Conservation (phyloP, 495 filamentous ascomycete species). For the Acidomyces sp. region DNA sequence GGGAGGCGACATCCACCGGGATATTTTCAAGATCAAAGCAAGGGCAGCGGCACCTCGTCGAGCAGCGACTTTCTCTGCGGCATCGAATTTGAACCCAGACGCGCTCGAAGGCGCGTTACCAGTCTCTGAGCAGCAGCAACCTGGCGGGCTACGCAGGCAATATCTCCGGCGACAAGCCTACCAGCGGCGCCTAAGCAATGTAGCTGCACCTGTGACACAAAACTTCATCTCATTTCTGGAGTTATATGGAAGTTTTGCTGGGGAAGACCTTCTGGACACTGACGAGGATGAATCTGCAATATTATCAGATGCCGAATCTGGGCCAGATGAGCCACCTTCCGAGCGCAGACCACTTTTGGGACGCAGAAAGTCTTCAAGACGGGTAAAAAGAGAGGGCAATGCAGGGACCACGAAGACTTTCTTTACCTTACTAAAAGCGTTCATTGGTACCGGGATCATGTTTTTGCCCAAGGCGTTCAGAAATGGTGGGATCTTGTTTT, state of each 20-base stretch:
- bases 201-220: conserved; percentile 40
- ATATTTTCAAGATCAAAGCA: conserved; percentile 40
- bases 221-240: conserved; percentile 59
- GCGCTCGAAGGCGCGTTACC: not conserved
- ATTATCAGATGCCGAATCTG: conserved; percentile 31
- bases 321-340: conserved; percentile 22
- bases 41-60: conserved; percentile 36
- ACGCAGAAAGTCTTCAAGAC: conserved; percentile 32
- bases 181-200: conserved; percentile 28
- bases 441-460: conserved; percentile 55
- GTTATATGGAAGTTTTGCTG: conserved; percentile 57
- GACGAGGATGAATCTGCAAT: conserved; percentile 38
- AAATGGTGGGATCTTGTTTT: conserved; percentile 56
- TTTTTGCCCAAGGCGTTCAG: conserved; percentile 55
- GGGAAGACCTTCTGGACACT: conserved; percentile 52
- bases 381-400: conserved; percentile 36
- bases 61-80: conserved; percentile 43
- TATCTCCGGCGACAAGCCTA: conserved; percentile 37
- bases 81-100: conserved; percentile 20
- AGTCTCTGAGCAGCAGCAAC: conserved; percentile 40
- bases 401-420: conserved; percentile 50
- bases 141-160: conserved; percentile 49
- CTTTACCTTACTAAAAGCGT: conserved; percentile 54
- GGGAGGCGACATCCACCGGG: conserved; percentile 55
- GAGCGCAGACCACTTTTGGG: conserved; percentile 41